These are phyloP conservation scores for Tubosaeta brunneosetosa DNA, from an alignment of 768 basidiomycete genomes.

Conservation along the genomic window DNA sequence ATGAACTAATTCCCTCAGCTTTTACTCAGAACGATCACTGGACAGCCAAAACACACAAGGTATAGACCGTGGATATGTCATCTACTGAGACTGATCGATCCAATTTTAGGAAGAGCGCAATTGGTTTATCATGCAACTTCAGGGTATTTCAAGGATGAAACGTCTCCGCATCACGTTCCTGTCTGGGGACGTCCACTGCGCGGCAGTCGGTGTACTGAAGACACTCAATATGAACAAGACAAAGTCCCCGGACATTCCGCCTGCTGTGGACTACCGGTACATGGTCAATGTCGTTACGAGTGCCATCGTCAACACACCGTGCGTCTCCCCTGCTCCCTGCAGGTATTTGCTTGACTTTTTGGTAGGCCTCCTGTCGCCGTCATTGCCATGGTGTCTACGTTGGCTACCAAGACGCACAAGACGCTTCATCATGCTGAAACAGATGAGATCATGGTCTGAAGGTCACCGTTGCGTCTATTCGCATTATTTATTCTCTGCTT, in stretches of 20 bases:
- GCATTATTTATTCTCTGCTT: neutral
- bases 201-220: constrained; percentile 75
- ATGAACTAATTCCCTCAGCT: constrained; percentile 31
- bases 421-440: constrained; percentile 80
- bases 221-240: constrained; percentile 50
- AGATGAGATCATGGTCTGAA: constrained; percentile 77
- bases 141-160: constrained; percentile 60
- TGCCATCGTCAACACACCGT: constrained; percentile 97
- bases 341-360: neutral
- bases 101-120: constrained; percentile 77
- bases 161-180: constrained; percentile 77
- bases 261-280: constrained; percentile 69
- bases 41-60: constrained; percentile 81
- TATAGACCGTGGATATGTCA: constrained; percentile 20
- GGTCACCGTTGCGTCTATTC: neutral
- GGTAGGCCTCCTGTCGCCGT: constrained; percentile 62
- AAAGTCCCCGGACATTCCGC: constrained; percentile 32
- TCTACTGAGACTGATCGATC: neutral
- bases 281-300: constrained; percentile 89
- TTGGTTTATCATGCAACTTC: constrained; percentile 76
- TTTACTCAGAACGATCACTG: constrained; percentile 84
- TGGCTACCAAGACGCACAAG: constrained; percentile 78
- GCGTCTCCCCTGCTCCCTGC: constrained; percentile 25
- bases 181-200: constrained; percentile 92
- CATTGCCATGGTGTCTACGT: constrained; percentile 71